phyloP scores from a whole-genome alignment of 2,329 filamentous ascomycete species.

The Apiospora koreana region DNA sequence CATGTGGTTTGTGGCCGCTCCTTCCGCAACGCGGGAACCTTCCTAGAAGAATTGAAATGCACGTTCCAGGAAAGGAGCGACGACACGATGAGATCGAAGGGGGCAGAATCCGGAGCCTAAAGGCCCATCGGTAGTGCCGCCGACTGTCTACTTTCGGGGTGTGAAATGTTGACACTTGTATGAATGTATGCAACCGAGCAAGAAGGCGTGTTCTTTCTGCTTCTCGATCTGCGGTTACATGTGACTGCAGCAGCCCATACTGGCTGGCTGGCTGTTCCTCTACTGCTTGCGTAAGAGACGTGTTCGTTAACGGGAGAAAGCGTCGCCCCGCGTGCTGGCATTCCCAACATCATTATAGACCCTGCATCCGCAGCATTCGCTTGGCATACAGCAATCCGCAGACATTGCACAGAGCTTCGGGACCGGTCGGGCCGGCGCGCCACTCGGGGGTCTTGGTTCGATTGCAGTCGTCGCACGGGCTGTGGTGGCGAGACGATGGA shows the following conservation, averaged over 20 bases:
- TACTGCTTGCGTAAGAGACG: background rate
- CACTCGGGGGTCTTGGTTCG: constrained; percentile 76
- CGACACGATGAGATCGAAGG: background rate
- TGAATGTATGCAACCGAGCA: background rate
- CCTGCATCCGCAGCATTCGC: background rate
- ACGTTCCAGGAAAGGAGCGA: background rate
- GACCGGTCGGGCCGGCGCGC: constrained; percentile 73
- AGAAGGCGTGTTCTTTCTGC: background rate
- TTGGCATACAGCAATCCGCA: constrained; percentile 58
- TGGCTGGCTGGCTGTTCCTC: no score
- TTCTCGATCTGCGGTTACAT: background rate
- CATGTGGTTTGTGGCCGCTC: no score
- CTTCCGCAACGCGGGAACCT: no score
- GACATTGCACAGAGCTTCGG: constrained; percentile 72
- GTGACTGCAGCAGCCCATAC: background rate
- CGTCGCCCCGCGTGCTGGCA: no score
- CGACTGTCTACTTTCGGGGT: no score
- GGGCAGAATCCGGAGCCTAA: background rate
- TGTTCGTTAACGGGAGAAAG: background rate
- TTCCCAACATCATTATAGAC: background rate
- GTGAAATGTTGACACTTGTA: background rate
- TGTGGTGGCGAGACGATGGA: background rate
- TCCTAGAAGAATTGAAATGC: no score
- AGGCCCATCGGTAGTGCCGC: background rate
- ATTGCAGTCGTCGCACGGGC: constrained; percentile 49